These are phyloP conservation scores for Arabidopsis thaliana DNA, from an alignment of 345 rosid species.

Conservation along the genomic window DNA sequence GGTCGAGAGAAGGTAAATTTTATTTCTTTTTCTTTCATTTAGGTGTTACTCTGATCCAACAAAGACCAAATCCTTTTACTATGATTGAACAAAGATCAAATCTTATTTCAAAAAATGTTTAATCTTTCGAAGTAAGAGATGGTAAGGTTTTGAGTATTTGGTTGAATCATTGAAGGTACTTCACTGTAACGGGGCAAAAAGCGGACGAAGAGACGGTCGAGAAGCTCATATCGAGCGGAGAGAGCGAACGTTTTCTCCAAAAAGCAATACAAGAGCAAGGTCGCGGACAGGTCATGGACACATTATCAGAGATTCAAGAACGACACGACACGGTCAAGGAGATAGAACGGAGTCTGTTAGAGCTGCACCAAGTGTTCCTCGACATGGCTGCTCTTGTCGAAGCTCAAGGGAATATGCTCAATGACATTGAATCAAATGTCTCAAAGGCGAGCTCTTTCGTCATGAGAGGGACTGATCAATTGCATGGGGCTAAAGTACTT, in stretches of 20 bases:
- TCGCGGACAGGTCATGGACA: constrained; percentile 75
- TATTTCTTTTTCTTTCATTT: constrained; percentile 4
- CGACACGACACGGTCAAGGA: constrained; percentile 81
- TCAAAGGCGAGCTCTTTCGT: constrained; percentile 73
- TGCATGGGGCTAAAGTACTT: constrained; percentile 57
- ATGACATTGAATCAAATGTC: constrained; percentile 80
- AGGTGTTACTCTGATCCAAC: background rate
- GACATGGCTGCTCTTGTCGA: constrained; percentile 91
- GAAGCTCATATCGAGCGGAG: constrained; percentile 77
- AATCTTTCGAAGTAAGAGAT: background rate
- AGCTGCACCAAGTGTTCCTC: constrained; percentile 80
- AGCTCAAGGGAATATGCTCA: constrained; percentile 78
- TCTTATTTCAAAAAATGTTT: background rate
- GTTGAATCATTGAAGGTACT: constrained; percentile 52
- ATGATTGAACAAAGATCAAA: background rate
- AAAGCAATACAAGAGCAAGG: constrained; percentile 91
- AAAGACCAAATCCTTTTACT: background rate
- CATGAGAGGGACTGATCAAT: constrained; percentile 58
- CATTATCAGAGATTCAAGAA: constrained; percentile 82
- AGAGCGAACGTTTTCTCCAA: constrained; percentile 77
- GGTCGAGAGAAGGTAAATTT: constrained; percentile 56
- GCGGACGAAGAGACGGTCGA: constrained; percentile 75
- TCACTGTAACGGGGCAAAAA: constrained; percentile 76
- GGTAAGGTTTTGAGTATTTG: constrained; percentile 4
- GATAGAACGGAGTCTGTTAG: constrained; percentile 72